A percentile compares a stretch with the other conserved stretches of the same genome.
phyloP scores from a whole-genome alignment of 805 yeast species.

The Yamadazyma ubonensis region DNA sequence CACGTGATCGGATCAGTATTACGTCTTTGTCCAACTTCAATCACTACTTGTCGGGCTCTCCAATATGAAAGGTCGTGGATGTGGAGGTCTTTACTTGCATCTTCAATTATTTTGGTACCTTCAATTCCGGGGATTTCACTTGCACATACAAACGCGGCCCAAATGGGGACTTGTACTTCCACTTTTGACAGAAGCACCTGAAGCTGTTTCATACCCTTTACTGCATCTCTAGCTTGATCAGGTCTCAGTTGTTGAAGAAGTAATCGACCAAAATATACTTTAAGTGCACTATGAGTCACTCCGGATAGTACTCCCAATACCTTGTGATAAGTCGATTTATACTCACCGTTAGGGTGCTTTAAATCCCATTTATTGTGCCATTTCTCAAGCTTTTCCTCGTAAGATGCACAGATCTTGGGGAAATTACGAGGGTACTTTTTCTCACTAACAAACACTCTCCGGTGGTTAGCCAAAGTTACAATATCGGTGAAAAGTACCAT shows the following conservation, averaged over 20 bases:
- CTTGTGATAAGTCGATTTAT: constrained; percentile 40
- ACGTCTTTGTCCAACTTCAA: constrained; percentile 50
- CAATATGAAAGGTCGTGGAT: constrained; percentile 39
- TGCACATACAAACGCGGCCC: constrained; percentile 21
- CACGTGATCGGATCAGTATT: constrained; percentile 42
- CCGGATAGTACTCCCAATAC: constrained; percentile 36
- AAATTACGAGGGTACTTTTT: constrained; percentile 52
- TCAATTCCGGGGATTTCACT: constrained; percentile 23
- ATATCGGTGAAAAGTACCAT: constrained; percentile 47
- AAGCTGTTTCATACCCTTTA: neutral
- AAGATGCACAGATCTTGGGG: constrained; percentile 54
- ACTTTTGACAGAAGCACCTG: constrained; percentile 3
- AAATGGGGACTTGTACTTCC: constrained; percentile 2
- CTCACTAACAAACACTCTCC: constrained; percentile 41
- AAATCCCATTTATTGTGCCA: constrained; percentile 42
- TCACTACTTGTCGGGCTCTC: constrained; percentile 54
- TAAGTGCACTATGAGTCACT: constrained; percentile 43
- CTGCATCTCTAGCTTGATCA: constrained; percentile 1
- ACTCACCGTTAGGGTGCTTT: constrained; percentile 18
- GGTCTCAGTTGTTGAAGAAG: constrained; percentile 35
- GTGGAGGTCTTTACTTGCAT: constrained; percentile 1
- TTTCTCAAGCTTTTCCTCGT: constrained; percentile 47
- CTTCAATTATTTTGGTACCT: neutral
- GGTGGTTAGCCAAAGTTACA: constrained; percentile 50
- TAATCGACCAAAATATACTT: constrained; percentile 46